Percentiles rank a stretch among this genome's conserved stretches.
Evolutionary conservation across 177 flowering plant species (phyloP).

Genomic region (Vitis hybrid): DNA sequence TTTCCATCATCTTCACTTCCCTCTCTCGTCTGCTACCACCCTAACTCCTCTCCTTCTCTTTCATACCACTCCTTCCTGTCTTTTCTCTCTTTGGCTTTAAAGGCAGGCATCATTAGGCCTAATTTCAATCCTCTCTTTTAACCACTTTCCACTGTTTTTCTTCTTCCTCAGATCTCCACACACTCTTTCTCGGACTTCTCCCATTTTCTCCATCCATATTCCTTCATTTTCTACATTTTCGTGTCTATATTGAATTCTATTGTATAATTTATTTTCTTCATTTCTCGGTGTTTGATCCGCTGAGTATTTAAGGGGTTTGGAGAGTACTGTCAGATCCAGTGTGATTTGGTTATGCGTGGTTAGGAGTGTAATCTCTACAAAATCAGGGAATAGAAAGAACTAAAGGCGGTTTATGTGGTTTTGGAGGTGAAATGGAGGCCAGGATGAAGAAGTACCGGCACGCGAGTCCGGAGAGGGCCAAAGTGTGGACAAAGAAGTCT

Average conservation of each 20-base stretch:
- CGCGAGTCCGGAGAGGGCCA: slow-evolving; percentile 78
- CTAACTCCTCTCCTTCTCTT: no score
- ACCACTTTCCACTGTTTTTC: not conserved
- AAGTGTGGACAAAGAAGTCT: slow-evolving; percentile 79
- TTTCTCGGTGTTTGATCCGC: no score
- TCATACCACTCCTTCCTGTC: not conserved
- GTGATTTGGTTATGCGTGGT: not conserved
- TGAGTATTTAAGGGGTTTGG: no score
- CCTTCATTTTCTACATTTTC: no score
- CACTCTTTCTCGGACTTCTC: no score
- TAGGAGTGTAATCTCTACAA: not conserved
- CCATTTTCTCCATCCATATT: no score
- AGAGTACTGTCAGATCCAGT: not conserved
- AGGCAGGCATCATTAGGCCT: slow-evolving; percentile 5
- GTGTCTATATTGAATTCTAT: no score
- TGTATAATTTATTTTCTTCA: no score
- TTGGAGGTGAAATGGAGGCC: slow-evolving; percentile 44
- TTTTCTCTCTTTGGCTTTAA: not conserved
- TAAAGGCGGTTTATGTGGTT: not conserved
- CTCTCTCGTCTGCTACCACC: no score
- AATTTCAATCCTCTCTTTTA: no score
- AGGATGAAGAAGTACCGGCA: slow-evolving; percentile 62
- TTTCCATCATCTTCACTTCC: no score
- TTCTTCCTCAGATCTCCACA: no score
- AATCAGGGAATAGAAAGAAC: not conserved